A percentile compares a stretch with the other conserved stretches of the same genome.
Evolutionary conservation across 2,329 filamentous ascomycete genomes (phyloP).

Genomic region (Cercospora beticola): DNA sequence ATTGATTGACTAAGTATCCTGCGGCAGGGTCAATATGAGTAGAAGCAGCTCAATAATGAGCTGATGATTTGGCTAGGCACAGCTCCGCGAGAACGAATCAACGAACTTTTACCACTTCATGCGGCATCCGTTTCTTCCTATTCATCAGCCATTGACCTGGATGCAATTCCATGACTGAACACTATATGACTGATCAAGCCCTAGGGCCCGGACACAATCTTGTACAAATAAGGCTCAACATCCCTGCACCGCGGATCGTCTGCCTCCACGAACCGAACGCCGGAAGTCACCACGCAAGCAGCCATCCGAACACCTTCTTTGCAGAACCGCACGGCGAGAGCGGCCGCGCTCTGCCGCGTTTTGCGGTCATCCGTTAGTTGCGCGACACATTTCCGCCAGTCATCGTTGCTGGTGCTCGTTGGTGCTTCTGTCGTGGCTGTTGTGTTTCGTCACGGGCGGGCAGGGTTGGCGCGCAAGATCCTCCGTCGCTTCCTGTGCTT

Average conservation of each 20-base stretch:
- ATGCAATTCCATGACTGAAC: not conserved
- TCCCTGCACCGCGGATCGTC: not conserved
- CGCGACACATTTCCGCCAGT: constrained; percentile 2
- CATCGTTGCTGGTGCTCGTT: not conserved
- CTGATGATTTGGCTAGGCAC: not conserved
- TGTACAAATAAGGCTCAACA: not conserved
- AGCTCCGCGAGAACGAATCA: not conserved
- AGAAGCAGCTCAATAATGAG: not conserved
- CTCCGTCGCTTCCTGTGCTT: not conserved
- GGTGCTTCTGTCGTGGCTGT: not conserved
- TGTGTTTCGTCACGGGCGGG: not conserved
- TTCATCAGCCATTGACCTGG: not conserved
- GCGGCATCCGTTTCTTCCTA: not conserved
- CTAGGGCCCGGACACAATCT: not conserved
- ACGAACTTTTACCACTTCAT: not conserved
- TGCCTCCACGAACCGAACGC: not conserved
- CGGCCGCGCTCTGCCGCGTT: constrained; percentile 9
- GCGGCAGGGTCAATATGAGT: not conserved
- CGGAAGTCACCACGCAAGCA: not conserved
- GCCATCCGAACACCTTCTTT: not conserved
- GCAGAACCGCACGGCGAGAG: not conserved
- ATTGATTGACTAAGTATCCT: constrained; percentile 1
- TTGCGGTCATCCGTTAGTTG: constrained; percentile 10
- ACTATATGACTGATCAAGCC: not conserved
- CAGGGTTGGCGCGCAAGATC: not conserved